phyloP scores from a whole-genome alignment of 495 filamentous ascomycete genomes.

The Copromyces sp. region DNA sequence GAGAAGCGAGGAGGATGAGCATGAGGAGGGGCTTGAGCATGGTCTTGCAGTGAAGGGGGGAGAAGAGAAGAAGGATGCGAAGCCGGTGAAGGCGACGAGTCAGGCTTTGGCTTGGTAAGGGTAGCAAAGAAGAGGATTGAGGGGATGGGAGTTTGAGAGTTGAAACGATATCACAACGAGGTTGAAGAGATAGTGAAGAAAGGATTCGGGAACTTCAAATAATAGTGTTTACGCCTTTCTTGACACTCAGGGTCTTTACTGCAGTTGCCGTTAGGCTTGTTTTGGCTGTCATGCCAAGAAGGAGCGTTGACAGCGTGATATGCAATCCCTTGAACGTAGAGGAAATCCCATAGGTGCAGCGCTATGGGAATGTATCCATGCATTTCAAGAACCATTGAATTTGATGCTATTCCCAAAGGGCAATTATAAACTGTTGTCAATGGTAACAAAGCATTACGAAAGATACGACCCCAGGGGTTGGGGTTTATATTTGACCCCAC shows the following conservation, averaged over 20 bases:
- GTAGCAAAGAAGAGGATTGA: background rate
- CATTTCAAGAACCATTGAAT: background rate
- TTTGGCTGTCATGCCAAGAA: background rate
- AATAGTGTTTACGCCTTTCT: background rate
- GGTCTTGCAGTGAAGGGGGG: slow-evolving; percentile 8
- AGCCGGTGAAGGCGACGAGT: background rate
- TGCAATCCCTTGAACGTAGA: background rate
- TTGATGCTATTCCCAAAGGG: background rate
- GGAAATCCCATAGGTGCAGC: background rate
- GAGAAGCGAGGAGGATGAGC: background rate
- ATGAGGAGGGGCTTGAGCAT: background rate
- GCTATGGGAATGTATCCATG: background rate
- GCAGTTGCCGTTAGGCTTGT: background rate
- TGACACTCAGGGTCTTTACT: background rate
- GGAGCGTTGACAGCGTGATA: background rate
- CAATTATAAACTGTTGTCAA: background rate
- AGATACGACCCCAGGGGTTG: background rate
- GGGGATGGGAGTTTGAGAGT: background rate
- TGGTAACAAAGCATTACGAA: background rate
- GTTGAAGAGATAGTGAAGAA: background rate
- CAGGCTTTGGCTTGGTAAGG: slow-evolving; percentile 18
- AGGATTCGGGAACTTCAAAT: background rate
- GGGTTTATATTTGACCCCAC: background rate
- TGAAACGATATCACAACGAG: background rate
- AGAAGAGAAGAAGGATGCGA: slow-evolving; percentile 5